Evolutionary conservation across 306 rosid species (phyloP).

Genomic region (Rosa chinensis): DNA sequence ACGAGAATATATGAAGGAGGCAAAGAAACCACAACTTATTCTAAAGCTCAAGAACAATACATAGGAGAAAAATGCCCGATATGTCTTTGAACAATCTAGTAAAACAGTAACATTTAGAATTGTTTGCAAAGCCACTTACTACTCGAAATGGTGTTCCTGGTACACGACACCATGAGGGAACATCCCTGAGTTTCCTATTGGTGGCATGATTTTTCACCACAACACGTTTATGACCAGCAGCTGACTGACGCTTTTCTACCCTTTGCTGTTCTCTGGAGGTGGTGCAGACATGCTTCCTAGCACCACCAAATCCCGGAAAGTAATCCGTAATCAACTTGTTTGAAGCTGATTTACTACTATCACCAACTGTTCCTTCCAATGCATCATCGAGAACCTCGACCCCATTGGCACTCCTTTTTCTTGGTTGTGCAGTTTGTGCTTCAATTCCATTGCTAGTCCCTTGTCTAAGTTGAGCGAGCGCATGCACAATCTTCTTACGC

Average conservation of each 20-base stretch:
- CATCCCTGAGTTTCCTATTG: slow-evolving; percentile 52
- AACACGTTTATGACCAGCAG: slow-evolving; percentile 41
- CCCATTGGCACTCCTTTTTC: slow-evolving; percentile 39
- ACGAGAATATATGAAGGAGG: background rate
- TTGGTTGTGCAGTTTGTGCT: slow-evolving; percentile 27
- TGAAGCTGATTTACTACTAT: slow-evolving; percentile 45
- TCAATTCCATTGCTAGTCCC: slow-evolving; percentile 34
- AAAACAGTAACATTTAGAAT: slow-evolving; percentile 9
- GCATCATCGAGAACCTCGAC: slow-evolving; percentile 37
- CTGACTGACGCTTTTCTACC: slow-evolving; percentile 30
- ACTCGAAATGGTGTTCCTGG: slow-evolving; percentile 91
- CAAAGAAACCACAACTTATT: slow-evolving; percentile 5
- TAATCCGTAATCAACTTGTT: slow-evolving; percentile 87
- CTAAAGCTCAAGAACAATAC: background rate
- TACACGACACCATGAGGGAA: slow-evolving; percentile 83
- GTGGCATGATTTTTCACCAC: slow-evolving; percentile 35
- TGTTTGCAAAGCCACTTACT: slow-evolving; percentile 49
- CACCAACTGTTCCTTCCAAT: slow-evolving; percentile 41
- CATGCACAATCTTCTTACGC: slow-evolving; percentile 75
- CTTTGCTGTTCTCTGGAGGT: slow-evolving; percentile 33
- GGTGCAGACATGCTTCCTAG: slow-evolving; percentile 49
- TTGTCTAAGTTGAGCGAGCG: slow-evolving; percentile 62
- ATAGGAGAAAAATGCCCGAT: background rate
- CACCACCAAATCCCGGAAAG: slow-evolving; percentile 56
- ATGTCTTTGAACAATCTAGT: background rate